Evolutionary conservation across 2,329 filamentous ascomycete species (phyloP).

Genomic region (Aspergillus thermomutatus): DNA sequence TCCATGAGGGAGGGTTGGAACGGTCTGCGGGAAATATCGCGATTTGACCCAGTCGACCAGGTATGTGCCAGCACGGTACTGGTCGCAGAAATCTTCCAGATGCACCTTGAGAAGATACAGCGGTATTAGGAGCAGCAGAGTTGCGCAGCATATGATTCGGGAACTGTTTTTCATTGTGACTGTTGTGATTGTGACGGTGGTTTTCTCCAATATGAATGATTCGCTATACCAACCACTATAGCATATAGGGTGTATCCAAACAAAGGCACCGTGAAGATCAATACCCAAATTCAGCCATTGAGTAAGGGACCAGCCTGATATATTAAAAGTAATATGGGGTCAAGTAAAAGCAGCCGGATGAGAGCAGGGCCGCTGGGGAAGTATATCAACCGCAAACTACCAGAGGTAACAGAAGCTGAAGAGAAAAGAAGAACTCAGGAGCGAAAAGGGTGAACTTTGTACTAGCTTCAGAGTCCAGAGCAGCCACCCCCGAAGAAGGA

Average conservation of each 20-base stretch:
- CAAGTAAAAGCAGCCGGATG: neutral
- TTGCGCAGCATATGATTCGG: conserved; percentile 25
- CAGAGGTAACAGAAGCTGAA: neutral
- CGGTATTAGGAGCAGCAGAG: conserved; percentile 22
- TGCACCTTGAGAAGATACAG: conserved; percentile 31
- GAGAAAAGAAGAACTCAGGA: neutral
- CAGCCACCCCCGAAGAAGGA: neutral
- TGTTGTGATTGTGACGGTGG: neutral
- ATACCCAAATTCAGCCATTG: neutral
- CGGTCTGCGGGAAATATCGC: conserved; percentile 8
- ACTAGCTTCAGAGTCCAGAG: neutral
- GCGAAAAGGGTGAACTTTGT: neutral
- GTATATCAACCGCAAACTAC: neutral
- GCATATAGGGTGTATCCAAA: neutral
- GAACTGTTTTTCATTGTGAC: conserved; percentile 31
- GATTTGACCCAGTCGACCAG: conserved; percentile 28
- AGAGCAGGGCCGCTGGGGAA: neutral
- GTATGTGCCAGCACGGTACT: conserved; percentile 36
- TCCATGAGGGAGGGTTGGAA: conserved; percentile 2
- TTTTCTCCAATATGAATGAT: neutral
- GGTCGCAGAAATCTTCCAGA: conserved; percentile 32
- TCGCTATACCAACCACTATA: neutral
- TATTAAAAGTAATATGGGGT: neutral
- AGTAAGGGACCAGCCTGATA: neutral
- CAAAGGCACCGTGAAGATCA: neutral